phyloP scores from a whole-genome alignment of 192 early-diverging fungal species.

The Spizellomyces sp. region DNA sequence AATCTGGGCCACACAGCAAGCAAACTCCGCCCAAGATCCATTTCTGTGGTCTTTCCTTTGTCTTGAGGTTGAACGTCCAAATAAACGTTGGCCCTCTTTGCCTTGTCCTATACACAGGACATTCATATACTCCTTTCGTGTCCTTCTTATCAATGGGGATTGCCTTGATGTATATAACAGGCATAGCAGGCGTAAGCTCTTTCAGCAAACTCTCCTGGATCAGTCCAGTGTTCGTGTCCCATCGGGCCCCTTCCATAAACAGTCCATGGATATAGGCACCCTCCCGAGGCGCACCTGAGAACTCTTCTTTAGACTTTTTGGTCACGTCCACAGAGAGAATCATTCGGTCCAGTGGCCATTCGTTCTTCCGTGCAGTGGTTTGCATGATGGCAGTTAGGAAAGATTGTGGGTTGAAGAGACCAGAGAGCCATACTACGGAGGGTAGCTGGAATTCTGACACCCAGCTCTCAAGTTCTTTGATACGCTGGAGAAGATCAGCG shows the following conservation, averaged over 20 bases:
- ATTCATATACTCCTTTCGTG: conserved; percentile 67
- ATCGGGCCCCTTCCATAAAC: conserved; percentile 69
- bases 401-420: conserved; percentile 70
- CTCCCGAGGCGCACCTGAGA: conserved; percentile 62
- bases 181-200: conserved; percentile 66
- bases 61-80: conserved; percentile 70
- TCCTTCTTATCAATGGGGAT: conserved; percentile 69
- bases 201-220: conserved; percentile 67
- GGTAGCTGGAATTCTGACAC: conserved; percentile 68
- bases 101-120: conserved; percentile 64
- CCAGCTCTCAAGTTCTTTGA: conserved; percentile 67
- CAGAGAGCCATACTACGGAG: conserved; percentile 61
- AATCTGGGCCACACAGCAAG: conserved; percentile 52
- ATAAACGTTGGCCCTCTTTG: conserved; percentile 66
- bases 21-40: conserved; percentile 66
- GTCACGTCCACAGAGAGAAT: conserved; percentile 65
- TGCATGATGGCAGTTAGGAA: conserved; percentile 74
- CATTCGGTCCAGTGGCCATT: conserved; percentile 70
- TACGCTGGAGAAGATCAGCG: conserved; percentile 62
- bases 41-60: conserved; percentile 66
- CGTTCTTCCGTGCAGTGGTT: conserved; percentile 66
- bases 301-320: conserved; percentile 65
- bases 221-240: conserved; percentile 65
- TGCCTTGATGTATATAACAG: conserved; percentile 68
- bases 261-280: conserved; percentile 66